Percentiles rank a stretch among this genome's conserved stretches.
phyloP scores from a whole-genome alignment of 2,329 filamentous ascomycete genomes.

The Hypoxylon sp. region DNA sequence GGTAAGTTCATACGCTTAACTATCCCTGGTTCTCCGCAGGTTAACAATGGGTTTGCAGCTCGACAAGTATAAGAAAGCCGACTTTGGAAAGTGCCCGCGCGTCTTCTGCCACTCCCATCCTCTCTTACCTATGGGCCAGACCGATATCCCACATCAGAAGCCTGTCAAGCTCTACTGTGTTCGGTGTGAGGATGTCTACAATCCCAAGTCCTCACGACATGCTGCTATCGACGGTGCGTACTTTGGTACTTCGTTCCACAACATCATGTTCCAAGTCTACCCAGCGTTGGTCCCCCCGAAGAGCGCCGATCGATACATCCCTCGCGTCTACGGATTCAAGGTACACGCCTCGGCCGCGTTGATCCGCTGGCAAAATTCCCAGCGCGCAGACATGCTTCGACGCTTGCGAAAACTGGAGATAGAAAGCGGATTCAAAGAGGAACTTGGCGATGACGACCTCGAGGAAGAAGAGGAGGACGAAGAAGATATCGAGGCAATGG shows the following conservation, averaged over 20 bases:
- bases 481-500: constrained; percentile 53
- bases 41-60: constrained; percentile 70
- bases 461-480: constrained; percentile 72
- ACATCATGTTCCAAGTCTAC: constrained; percentile 99
- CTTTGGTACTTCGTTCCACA: constrained; percentile 98
- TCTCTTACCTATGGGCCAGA: constrained; percentile 93
- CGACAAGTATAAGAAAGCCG: constrained; percentile 98
- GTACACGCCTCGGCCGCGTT: constrained; percentile 92
- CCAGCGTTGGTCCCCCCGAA: constrained; percentile 90
- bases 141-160: constrained; percentile 88
- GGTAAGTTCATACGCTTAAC: constrained; percentile 68
- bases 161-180: constrained; percentile 98
- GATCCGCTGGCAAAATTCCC: constrained; percentile 89
- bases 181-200: constrained; percentile 98
- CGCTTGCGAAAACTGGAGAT: constrained; percentile 79
- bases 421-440: constrained; percentile 84
- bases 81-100: constrained; percentile 98
- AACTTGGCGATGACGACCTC: constrained; percentile 70
- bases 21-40: background rate
- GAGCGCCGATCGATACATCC: constrained; percentile 87
- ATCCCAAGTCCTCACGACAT: constrained; percentile 95
- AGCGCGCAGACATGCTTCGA: constrained; percentile 85
- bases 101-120: constrained; percentile 96
- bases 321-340: constrained; percentile 93
- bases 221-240: constrained; percentile 97